Conservation (phyloP, 2,329 filamentous ascomycete genomes). For the Fusarium sterilihyphosum region DNA sequence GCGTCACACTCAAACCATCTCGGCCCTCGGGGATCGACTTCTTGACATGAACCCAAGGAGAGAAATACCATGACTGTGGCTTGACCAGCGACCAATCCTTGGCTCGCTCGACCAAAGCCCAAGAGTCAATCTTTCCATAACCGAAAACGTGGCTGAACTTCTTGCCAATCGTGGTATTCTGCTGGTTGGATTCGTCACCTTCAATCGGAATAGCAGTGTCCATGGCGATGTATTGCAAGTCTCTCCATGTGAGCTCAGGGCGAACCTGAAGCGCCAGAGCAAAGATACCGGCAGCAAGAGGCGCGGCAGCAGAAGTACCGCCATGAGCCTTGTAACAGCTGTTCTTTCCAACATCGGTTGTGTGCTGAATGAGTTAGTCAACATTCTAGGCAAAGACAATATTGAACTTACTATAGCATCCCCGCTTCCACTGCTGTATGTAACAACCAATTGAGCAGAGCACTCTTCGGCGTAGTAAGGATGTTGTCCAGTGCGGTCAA, state of each 20-base stretch:
- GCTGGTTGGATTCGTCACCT: conserved; percentile 76
- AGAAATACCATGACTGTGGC: conserved; percentile 93
- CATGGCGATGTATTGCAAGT: conserved; percentile 91
- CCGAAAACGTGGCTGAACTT: conserved; percentile 95
- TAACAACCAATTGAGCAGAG: conserved; percentile 93
- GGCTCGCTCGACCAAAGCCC: conserved; percentile 82
- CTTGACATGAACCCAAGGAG: conserved; percentile 92
- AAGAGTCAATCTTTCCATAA: conserved; percentile 94
- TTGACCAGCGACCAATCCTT: conserved; percentile 90
- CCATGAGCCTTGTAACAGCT: conserved; percentile 85
- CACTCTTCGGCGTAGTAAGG: conserved; percentile 97
- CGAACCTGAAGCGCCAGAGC: conserved; percentile 86
- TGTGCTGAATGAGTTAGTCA: conserved; percentile 66
- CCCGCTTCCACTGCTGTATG: conserved; percentile 90
- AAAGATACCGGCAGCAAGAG: conserved; percentile 90
- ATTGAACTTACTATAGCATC: conserved; percentile 76
- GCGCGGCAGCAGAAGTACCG: conserved; percentile 94
- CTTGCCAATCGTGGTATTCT: conserved; percentile 81
- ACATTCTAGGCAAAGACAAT: not conserved
- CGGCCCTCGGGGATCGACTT: conserved; percentile 86
- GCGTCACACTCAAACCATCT: conserved; percentile 79
- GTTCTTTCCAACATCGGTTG: conserved; percentile 90
- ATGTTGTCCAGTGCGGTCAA: conserved; percentile 87
- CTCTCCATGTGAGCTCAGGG: conserved; percentile 90
- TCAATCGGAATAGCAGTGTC: conserved; percentile 86